Evolutionary conservation across 495 filamentous ascomycete genomes (phyloP).

Genomic region (Aeminium ludgeri): DNA sequence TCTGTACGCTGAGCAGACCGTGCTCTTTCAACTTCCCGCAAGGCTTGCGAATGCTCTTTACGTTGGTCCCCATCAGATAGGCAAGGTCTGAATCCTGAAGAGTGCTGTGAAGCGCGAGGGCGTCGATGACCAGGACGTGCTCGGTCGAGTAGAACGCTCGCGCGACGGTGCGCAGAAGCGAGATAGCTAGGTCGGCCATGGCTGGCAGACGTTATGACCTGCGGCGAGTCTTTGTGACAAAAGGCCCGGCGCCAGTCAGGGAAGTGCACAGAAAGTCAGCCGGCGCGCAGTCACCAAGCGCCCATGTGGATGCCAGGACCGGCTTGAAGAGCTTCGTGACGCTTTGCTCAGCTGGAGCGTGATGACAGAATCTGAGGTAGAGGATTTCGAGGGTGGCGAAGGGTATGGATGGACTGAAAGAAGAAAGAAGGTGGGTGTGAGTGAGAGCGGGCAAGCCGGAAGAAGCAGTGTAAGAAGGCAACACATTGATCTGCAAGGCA

Average conservation of each 20-base stretch:
- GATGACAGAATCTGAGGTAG: too few species aligned
- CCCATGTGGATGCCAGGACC: too few species aligned
- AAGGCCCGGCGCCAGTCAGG: background rate
- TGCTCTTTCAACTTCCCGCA: conserved; percentile 72
- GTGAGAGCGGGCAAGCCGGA: too few species aligned
- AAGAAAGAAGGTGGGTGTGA: too few species aligned
- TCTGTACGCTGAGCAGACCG: conserved; percentile 63
- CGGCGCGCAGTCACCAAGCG: too few species aligned
- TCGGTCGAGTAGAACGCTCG: conserved; percentile 87
- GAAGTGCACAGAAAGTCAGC: background rate
- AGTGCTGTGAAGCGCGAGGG: conserved; percentile 76
- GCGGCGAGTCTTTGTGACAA: too few species aligned
- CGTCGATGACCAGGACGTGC: conserved; percentile 80
- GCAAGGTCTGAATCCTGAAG: conserved; percentile 78
- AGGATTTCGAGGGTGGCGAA: too few species aligned
- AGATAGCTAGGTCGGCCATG: conserved; percentile 72
- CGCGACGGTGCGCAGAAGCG: conserved; percentile 70
- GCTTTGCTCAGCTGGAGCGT: too few species aligned
- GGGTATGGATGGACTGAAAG: too few species aligned
- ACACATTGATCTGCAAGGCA: too few species aligned
- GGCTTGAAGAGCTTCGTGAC: too few species aligned
- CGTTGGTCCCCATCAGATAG: conserved; percentile 57
- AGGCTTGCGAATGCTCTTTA: conserved; percentile 75
- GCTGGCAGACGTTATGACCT: background rate
- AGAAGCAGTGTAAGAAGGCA: too few species aligned